Conservation (phyloP, 768 basidiomycete genomes). For the Termitomyces sp. region DNA sequence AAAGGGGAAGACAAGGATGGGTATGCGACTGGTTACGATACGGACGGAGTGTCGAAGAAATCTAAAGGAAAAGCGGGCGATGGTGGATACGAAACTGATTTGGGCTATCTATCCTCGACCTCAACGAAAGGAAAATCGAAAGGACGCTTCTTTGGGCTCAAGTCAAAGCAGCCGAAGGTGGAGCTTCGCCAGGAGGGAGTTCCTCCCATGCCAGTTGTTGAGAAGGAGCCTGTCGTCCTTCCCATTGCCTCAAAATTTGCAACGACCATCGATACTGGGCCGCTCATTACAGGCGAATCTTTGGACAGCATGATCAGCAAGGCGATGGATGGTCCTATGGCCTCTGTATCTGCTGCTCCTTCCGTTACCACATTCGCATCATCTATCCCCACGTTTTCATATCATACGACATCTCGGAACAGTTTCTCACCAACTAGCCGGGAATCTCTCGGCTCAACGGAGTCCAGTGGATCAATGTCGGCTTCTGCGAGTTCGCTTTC, state of each 20-base stretch:
- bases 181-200: slow-evolving; percentile 30
- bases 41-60: slow-evolving; percentile 24
- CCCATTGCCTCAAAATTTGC: slow-evolving; percentile 51
- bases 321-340: slow-evolving; percentile 8
- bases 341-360: slow-evolving; percentile 3
- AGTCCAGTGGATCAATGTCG: slow-evolving; percentile 17
- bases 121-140: slow-evolving; percentile 35
- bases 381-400: not conserved
- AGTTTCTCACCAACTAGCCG: slow-evolving; percentile 3
- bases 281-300: slow-evolving; percentile 10
- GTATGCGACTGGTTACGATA: slow-evolving; percentile 26
- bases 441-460: slow-evolving; percentile 20
- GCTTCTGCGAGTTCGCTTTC: slow-evolving; percentile 18
- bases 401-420: slow-evolving; percentile 5
- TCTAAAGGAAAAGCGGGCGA: slow-evolving; percentile 28
- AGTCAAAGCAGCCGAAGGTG: slow-evolving; percentile 36
- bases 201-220: slow-evolving; percentile 23
- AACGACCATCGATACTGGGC: slow-evolving; percentile 27
- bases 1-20: slow-evolving; percentile 22
- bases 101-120: slow-evolving; percentile 28
- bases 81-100: slow-evolving; percentile 42
- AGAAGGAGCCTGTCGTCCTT: slow-evolving; percentile 32
- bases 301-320: slow-evolving; percentile 8
- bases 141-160: slow-evolving; percentile 43
- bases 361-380: not conserved